Conservation (phyloP, 2,329 filamentous ascomycete genomes). For the Exophiala phaeomuriformis region DNA sequence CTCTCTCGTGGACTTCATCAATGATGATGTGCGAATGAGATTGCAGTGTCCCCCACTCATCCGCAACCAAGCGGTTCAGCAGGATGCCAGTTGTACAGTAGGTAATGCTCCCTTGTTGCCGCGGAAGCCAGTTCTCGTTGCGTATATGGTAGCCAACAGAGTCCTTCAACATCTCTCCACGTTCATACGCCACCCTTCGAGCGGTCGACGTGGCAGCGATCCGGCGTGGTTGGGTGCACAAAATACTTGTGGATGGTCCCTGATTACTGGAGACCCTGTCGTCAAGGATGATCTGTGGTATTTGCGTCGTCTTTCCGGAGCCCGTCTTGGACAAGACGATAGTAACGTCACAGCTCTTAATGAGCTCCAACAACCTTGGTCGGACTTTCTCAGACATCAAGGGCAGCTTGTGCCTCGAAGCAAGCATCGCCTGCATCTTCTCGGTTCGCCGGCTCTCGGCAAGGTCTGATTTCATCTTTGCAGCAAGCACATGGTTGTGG, state of each 20-base stretch:
- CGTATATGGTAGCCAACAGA: conserved; percentile 91
- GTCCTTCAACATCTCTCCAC: conserved; percentile 74
- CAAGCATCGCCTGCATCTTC: conserved; percentile 3
- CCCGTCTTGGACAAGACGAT: conserved; percentile 96
- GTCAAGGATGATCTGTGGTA: conserved; percentile 90
- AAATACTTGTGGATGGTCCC: conserved; percentile 66
- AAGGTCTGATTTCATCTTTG: conserved; percentile 6
- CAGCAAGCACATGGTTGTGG: conserved; percentile 1
- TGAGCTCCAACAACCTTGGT: conserved; percentile 48
- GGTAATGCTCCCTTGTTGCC: conserved; percentile 80
- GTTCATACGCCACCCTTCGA: conserved; percentile 84
- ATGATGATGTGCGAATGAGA: conserved; percentile 60
- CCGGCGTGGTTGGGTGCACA: conserved; percentile 86
- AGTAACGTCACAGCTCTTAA: conserved; percentile 73
- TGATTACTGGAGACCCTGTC: conserved; percentile 73
- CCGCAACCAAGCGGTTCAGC: conserved; percentile 90
- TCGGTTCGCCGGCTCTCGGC: not conserved
- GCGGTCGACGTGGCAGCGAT: conserved; percentile 95
- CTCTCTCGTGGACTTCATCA: conserved; percentile 92
- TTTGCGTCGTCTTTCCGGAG: conserved; percentile 93
- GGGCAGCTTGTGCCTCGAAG: conserved; percentile 6
- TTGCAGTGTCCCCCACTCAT: conserved; percentile 83
- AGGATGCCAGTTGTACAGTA: conserved; percentile 64
- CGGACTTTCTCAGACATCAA: conserved; percentile 20
- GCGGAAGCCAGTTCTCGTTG: conserved; percentile 74